phyloP scores from a whole-genome alignment of 2,329 filamentous ascomycete genomes.

The Colletotrichum sp. region DNA sequence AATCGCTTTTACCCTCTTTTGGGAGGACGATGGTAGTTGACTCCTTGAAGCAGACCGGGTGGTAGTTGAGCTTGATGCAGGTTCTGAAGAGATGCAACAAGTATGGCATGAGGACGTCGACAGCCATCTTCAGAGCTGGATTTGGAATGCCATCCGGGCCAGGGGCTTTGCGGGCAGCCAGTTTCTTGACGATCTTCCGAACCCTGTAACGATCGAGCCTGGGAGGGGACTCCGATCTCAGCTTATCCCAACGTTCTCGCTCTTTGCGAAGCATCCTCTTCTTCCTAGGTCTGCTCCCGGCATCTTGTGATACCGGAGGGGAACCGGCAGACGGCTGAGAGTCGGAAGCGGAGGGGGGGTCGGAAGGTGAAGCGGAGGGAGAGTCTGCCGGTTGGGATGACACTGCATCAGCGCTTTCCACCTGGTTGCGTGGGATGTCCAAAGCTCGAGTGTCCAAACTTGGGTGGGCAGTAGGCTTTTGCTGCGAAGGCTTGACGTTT shows the following conservation, averaged over 20 bases:
- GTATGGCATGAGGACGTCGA: background rate
- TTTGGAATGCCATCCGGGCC: background rate
- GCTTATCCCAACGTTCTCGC: background rate
- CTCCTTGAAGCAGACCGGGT: background rate
- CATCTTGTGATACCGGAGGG: background rate
- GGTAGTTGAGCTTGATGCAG: background rate
- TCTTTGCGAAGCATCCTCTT: rapidly evolving
- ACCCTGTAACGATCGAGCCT: rapidly evolving
- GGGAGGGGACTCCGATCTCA: background rate
- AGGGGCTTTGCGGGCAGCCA: background rate
- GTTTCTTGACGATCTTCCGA: background rate
- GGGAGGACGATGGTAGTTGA: background rate
- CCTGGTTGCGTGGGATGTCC: background rate
- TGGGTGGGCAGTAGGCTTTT: background rate
- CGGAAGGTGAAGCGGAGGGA: no score
- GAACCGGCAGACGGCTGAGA: background rate
- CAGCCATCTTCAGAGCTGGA: background rate
- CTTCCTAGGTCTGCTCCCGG: background rate
- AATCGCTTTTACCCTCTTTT: background rate
- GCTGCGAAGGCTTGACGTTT: background rate
- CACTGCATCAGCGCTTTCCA: background rate
- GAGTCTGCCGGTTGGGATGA: background rate
- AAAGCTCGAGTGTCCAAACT: background rate
- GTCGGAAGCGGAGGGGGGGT: background rate
- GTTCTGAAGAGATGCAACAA: background rate